These are phyloP conservation scores for Aspergillus sp. DNA, from an alignment of 2,329 filamentous ascomycete species.

Conservation along the genomic window DNA sequence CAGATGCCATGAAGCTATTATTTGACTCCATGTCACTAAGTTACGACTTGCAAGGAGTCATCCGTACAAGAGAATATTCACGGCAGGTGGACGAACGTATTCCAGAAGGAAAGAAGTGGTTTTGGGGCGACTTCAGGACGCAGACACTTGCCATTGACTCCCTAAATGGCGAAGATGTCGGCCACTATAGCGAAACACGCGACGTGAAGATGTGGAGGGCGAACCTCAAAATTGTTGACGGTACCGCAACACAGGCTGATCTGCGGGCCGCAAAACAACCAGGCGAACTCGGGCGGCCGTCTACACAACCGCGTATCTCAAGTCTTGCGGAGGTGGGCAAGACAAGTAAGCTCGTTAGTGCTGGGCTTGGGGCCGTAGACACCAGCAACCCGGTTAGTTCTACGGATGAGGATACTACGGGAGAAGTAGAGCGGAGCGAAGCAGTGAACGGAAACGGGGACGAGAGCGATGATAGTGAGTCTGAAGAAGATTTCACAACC, in stretches of 20 bases:
- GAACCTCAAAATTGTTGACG: constrained; percentile 47
- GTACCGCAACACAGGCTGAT: constrained; percentile 27
- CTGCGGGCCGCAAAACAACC: constrained; percentile 30
- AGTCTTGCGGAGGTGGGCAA: constrained; percentile 36
- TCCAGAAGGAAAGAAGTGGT: constrained; percentile 49
- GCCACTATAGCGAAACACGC: constrained; percentile 46
- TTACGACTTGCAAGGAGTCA: constrained; percentile 48
- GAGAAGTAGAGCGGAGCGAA: constrained; percentile 11
- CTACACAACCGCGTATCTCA: constrained; percentile 17
- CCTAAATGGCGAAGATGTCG: constrained; percentile 55
- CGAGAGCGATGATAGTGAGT: constrained; percentile 12
- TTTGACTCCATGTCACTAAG: constrained; percentile 42
- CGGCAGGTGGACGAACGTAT: constrained; percentile 51
- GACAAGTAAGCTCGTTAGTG: constrained; percentile 41
- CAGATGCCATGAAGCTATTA: constrained; percentile 48
- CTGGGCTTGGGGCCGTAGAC: constrained; percentile 32
- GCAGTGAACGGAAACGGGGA: constrained; percentile 13
- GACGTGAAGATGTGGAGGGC: constrained; percentile 49
- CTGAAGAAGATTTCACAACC: constrained; percentile 17
- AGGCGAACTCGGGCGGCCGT: constrained; percentile 26
- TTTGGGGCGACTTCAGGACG: constrained; percentile 57
- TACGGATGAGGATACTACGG: constrained; percentile 18
- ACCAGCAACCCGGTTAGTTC: constrained; percentile 28
- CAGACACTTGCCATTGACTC: constrained; percentile 57
- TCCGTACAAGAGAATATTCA: constrained; percentile 50